Base-by-base conservation (phyloP, 1,284 basidiomycete genomes). In the Ceratobasidium sp. region DNA sequence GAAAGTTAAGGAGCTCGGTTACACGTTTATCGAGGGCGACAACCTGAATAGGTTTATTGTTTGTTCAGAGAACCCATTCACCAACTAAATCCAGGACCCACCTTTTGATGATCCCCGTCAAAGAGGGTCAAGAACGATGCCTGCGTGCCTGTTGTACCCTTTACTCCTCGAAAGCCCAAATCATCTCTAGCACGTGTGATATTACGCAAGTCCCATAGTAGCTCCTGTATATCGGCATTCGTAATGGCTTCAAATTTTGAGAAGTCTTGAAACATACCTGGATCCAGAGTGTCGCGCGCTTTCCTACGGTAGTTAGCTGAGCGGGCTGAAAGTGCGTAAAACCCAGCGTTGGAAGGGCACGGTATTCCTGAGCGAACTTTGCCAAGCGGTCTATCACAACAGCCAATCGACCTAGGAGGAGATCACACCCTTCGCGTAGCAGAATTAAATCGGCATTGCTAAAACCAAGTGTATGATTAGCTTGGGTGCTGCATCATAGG, bases 281-380 rank as follows among this genome's bases (percentile, higher is more conserved):
- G 60, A 99, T 92, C 97, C 97, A 99, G 21, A 99, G 84, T 0
- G 96, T 98, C 0, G 95, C 91, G n/a, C 97, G 89, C 84, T 99
- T 99, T n/a, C 97, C 97, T 48, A 99, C 97, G 0, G 97, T 99
- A 0, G 96, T 98, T 70, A 99, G 84, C 82, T 99, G 97, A 6
- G 97, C 97, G 3, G 97, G 96, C 82, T 99, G 97, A 86, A 97
- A 99, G 82, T 99, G 97, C 8, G 97, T 99, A 84, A 98, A 99
- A 0, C 97, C 97, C 50, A 99, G 87, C 0, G 94, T 93, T 0
- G 94, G 94, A 28, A 96, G 87, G 74, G 88, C 91, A 30, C 88
- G 87, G 79, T 96, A 89, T 77, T 86, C 81, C 43, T 85, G 81
- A 64, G 92, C 92, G 76, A 98, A 99, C 0, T 82, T 80, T 21